These are phyloP conservation scores for Sabuloglossum arenarium DNA, from an alignment of 495 filamentous ascomycete genomes.

Conservation along the genomic window DNA sequence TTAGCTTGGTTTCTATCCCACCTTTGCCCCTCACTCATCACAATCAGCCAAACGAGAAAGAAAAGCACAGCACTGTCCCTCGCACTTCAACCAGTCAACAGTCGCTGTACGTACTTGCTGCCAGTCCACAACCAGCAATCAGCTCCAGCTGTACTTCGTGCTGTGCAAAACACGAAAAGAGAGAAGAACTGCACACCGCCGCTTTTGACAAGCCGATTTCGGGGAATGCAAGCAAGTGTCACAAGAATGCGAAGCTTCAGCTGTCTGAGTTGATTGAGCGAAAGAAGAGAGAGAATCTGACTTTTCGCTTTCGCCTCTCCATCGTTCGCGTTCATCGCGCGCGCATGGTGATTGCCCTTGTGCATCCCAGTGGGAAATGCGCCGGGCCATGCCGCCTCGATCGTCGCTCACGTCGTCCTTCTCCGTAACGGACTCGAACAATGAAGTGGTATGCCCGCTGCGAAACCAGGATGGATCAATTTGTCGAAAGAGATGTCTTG, in stretches of 20 bases:
- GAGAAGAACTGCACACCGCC: not conserved
- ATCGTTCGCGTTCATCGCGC: not conserved
- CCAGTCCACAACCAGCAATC: not conserved
- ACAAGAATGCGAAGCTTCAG: not conserved
- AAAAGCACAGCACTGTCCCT: too few relatives aligned
- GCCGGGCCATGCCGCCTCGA: constrained; percentile 63
- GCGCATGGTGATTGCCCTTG: not conserved
- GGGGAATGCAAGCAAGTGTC: not conserved
- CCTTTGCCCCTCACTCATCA: not conserved
- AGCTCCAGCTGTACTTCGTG: not conserved
- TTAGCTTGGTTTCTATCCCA: not conserved
- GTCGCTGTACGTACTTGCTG: not conserved
- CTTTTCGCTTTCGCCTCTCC: constrained; percentile 8
- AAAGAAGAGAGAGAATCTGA: not conserved
- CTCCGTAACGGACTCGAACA: constrained; percentile 75
- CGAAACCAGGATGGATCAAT: constrained; percentile 90
- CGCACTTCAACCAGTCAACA: too few relatives aligned
- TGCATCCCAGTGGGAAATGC: constrained; percentile 19
- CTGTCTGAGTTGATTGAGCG: not conserved
- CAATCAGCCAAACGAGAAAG: not conserved
- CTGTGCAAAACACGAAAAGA: too few relatives aligned
- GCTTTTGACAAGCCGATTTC: not conserved
- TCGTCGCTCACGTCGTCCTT: constrained; percentile 76
- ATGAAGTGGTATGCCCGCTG: constrained; percentile 93
- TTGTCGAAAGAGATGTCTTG: constrained; percentile 93